Evolutionary conservation across 73 alveolate species (phyloP).

Genomic region (Diophrys sp.): DNA sequence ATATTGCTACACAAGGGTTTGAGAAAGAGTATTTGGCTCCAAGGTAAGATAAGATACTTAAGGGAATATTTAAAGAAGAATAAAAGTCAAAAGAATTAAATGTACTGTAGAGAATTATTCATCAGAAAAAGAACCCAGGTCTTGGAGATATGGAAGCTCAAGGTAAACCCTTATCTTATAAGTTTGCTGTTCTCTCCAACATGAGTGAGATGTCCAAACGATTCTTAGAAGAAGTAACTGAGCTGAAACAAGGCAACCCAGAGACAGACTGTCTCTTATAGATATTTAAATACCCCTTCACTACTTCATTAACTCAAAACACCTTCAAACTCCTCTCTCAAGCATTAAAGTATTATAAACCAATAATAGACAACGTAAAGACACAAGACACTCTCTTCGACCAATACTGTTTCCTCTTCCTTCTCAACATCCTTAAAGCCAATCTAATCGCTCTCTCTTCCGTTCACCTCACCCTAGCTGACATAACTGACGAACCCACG

Average conservation of each 20-base stretch:
- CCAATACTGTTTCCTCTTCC: constrained; percentile 42
- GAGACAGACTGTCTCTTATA: constrained; percentile 16
- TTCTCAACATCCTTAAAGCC: constrained; percentile 27
- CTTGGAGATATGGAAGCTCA: no score
- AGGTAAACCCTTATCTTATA: no score
- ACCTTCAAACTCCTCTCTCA: constrained; percentile 23
- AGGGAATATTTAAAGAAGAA: no score
- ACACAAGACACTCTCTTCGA: constrained; percentile 27
- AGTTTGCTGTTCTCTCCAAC: no score
- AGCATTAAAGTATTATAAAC: constrained; percentile 7
- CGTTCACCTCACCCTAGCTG: constrained; percentile 30
- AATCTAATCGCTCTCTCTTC: constrained; percentile 35
- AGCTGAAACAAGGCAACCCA: background rate
- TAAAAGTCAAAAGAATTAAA: no score
- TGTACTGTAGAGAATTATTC: no score
- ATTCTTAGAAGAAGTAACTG: background rate
- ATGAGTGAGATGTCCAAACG: no score
- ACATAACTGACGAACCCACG: constrained; percentile 28
- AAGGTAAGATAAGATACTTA: no score
- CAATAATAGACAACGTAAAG: constrained; percentile 28
- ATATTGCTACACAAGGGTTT: no score
- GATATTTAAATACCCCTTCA: constrained; percentile 39
- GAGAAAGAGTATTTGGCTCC: no score
- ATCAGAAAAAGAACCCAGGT: no score
- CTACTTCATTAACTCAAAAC: constrained; percentile 34